Percentiles rank a stretch among this genome's conserved stretches.
Conservation (phyloP, 148 eudicot genomes). For the Chenopodium formosanum region DNA sequence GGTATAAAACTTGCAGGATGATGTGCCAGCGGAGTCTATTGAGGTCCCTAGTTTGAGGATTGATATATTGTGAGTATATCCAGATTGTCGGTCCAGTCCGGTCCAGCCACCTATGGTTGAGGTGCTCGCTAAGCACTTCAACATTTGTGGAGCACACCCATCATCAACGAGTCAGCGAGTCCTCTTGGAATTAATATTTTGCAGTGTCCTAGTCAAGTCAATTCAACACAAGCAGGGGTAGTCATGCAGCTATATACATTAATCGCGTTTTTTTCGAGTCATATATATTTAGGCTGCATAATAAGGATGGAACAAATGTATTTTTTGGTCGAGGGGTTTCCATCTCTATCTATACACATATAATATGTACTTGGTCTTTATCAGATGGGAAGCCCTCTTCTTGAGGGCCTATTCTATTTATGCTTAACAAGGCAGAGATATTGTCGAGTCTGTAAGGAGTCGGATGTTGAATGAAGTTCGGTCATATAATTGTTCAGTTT, state of each 20-base stretch:
- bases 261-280: slow-evolving; percentile 11
- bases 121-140: slow-evolving; percentile 35
- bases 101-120: slow-evolving; percentile 28
- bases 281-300: slow-evolving; percentile 18
- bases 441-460: slow-evolving; percentile 10
- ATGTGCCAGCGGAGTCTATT: slow-evolving; percentile 5
- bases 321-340: slow-evolving; percentile 12
- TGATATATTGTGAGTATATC: slow-evolving; percentile 12
- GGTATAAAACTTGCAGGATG: slow-evolving; percentile 23
- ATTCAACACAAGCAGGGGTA: slow-evolving; percentile 18
- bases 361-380: slow-evolving; percentile 13
- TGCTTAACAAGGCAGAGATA: neutral
- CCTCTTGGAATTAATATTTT: slow-evolving; percentile 12
- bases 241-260: slow-evolving; percentile 19
- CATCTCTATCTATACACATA: neutral
- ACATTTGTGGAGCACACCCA: slow-evolving; percentile 1
- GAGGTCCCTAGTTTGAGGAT: slow-evolving; percentile 19
- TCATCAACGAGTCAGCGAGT: neutral
- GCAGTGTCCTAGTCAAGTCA: slow-evolving; percentile 28
- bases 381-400: slow-evolving; percentile 28
- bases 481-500: slow-evolving; percentile 6
- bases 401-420: slow-evolving; percentile 27
- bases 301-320: slow-evolving; percentile 15
- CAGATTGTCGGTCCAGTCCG: slow-evolving; percentile 28
- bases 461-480: slow-evolving; percentile 7